phyloP scores from a whole-genome alignment of 306 rosid genomes.

The Glycyrrhiza uralensis region DNA sequence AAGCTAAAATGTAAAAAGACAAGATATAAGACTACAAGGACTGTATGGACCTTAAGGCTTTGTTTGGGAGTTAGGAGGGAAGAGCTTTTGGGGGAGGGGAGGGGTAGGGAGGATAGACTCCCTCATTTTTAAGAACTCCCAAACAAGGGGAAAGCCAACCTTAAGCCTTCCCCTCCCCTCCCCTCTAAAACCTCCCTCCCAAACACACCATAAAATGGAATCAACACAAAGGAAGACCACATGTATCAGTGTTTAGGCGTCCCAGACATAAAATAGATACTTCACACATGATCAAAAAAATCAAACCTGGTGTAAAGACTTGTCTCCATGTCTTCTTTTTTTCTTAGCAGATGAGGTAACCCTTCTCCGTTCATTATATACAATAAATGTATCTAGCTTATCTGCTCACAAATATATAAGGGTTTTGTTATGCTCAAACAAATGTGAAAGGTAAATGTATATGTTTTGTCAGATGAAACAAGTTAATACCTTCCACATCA shows the following conservation, averaged over 20 bases:
- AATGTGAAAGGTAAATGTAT: conserved; percentile 17
- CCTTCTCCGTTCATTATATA: conserved; percentile 82
- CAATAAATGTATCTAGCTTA: conserved; percentile 76
- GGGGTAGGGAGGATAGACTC: too few species aligned
- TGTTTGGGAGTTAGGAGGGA: too few species aligned
- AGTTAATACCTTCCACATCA: conserved; percentile 61
- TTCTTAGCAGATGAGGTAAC: conserved; percentile 95
- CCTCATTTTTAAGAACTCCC: too few species aligned
- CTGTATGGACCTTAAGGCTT: not conserved
- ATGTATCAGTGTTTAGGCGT: conserved; percentile 1
- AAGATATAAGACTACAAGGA: not conserved
- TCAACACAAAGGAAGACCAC: conserved; percentile 12
- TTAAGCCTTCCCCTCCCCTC: too few species aligned
- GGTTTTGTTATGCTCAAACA: conserved; percentile 23
- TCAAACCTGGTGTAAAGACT: conserved; percentile 83
- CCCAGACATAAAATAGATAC: not conserved
- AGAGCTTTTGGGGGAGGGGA: too few species aligned
- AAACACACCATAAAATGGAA: too few species aligned
- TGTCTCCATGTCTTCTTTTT: conserved; percentile 61
- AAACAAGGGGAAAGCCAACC: too few species aligned
- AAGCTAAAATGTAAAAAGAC: not conserved
- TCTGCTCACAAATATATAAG: conserved; percentile 46
- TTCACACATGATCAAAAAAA: conserved; percentile 12
- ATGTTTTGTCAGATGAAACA: conserved; percentile 17
- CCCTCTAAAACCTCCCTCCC: too few species aligned